Base-by-base conservation (phyloP, 345 rosid genomes). In the Sonneratia caseolaris region DNA sequence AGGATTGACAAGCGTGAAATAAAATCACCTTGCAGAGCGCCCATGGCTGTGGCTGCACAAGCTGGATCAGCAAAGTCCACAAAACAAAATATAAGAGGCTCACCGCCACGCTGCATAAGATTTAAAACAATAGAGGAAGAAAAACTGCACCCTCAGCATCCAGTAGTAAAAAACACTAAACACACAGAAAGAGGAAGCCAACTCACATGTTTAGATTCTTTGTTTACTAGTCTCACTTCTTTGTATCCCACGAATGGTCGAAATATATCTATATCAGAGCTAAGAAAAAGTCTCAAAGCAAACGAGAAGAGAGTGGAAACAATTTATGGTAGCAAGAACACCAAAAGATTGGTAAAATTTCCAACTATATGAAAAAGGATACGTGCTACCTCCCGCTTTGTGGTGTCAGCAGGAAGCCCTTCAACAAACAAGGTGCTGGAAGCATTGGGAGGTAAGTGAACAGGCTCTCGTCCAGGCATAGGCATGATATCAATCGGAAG, bases 11-110 rank as follows among this genome's bases (percentile, higher is more conserved):
- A 45, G 55, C 7, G 8, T 3, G 37, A 15, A 43, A 48, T 15
- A 22, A 42, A 49, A 70, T 76, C 69, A 93, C 98, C 97, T 90
- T 90, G 97, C 84, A 93, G 87, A 53, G 95, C 88, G 74, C 88
- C 89, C 81, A 90, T 77, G 49, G 98, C 95, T 70, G 97, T 90
- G 2, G 95, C 98, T 42, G 98, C 98, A 74, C 95, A 93, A 16
- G 96, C 95, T 59, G 98, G 86, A 81, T 72, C 83, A 53, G 73
- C 81, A 77, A 93, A 90, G 76, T 93, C 98, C 73, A 93, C 98
- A 83, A 90, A 90, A 78, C 97, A 93, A 70, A 87, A 92, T 72
- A 90, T 87, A 72, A 89, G 79, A 70, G 91, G 91, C 73, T 90
- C 97, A 62, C 92, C 96, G 16, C 91, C 86, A 35, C 93, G 91